phyloP scores from a whole-genome alignment of 106 monocot genomes.

The Cymbidium sinense region DNA sequence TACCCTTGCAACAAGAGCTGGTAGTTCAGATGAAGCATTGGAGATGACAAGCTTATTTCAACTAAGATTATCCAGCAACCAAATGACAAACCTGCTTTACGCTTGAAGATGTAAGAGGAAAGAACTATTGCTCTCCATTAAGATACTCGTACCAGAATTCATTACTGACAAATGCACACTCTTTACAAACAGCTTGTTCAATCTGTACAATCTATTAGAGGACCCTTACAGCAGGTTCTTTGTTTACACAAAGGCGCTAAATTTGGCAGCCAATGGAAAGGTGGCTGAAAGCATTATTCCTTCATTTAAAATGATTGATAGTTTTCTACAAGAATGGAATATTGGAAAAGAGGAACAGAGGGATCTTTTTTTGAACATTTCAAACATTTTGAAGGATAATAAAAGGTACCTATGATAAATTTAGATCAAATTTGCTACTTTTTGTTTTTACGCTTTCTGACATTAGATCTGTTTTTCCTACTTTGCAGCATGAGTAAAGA shows the following conservation, averaged over 20 bases:
- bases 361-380: constrained; percentile 60
- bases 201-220: constrained; percentile 85
- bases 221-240: constrained; percentile 66
- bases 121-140: neutral
- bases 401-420: constrained; percentile 47
- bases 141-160: neutral
- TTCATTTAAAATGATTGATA: constrained; percentile 83
- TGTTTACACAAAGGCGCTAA: constrained; percentile 75
- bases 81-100: constrained; percentile 71
- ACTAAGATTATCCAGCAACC: constrained; percentile 74
- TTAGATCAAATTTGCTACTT: neutral
- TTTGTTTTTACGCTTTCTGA: neutral
- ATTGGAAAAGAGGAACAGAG: constrained; percentile 71
- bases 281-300: constrained; percentile 71
- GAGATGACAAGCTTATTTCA: constrained; percentile 87
- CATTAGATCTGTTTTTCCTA: constrained; percentile 3
- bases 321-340: constrained; percentile 76
- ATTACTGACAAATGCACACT: constrained; percentile 5
- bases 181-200: constrained; percentile 64
- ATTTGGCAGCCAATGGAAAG: constrained; percentile 64
- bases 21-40: constrained; percentile 62
- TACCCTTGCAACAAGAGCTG: constrained; percentile 59
- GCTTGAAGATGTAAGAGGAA: constrained; percentile 67
- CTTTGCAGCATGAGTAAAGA: constrained; percentile 62
- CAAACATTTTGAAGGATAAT: constrained; percentile 83